phyloP scores from a whole-genome alignment of 2,329 filamentous ascomycete species.

The Phaeosphaeriaceae sp. region DNA sequence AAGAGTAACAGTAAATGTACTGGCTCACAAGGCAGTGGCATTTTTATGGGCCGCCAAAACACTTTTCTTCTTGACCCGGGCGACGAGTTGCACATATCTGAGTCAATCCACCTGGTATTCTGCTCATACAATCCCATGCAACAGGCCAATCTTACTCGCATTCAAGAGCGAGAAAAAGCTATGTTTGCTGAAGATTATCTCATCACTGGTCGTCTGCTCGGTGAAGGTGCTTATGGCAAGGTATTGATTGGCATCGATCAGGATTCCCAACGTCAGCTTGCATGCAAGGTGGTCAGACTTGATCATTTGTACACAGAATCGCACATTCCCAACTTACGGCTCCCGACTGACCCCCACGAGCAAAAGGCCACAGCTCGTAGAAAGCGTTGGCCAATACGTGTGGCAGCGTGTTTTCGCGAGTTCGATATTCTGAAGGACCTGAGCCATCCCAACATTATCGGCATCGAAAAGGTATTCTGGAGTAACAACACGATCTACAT shows the following conservation, averaged over 20 bases:
- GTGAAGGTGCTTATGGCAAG: conserved; percentile 60
- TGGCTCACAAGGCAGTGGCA: conserved; percentile 28
- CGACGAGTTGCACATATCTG: conserved; percentile 50
- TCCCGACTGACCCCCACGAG: conserved; percentile 4
- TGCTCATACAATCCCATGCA: conserved; percentile 12
- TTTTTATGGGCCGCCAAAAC: conserved; percentile 42
- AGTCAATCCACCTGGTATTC: conserved; percentile 37
- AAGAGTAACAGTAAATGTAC: conserved; percentile 32
- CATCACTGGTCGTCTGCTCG: conserved; percentile 60
- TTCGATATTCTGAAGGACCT: conserved; percentile 60
- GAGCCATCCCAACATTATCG: conserved; percentile 67
- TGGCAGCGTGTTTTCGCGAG: conserved; percentile 47
- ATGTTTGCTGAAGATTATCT: conserved; percentile 57
- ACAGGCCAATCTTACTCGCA: conserved; percentile 19
- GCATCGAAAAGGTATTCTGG: conserved; percentile 63
- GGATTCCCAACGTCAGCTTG: conserved; percentile 64
- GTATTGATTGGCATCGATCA: conserved; percentile 64
- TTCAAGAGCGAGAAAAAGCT: conserved; percentile 47
- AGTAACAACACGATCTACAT: conserved; percentile 64
- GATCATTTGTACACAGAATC: conserved; percentile 27
- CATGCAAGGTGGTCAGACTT: conserved; percentile 71
- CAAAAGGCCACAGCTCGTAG: conserved; percentile 4
- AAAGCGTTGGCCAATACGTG: conserved; percentile 31
- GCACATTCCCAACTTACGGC: conserved; percentile 9
- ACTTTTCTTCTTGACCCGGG: conserved; percentile 53